phyloP scores from a whole-genome alignment of 2,329 filamentous ascomycete genomes.

The Apiospora arundinis region DNA sequence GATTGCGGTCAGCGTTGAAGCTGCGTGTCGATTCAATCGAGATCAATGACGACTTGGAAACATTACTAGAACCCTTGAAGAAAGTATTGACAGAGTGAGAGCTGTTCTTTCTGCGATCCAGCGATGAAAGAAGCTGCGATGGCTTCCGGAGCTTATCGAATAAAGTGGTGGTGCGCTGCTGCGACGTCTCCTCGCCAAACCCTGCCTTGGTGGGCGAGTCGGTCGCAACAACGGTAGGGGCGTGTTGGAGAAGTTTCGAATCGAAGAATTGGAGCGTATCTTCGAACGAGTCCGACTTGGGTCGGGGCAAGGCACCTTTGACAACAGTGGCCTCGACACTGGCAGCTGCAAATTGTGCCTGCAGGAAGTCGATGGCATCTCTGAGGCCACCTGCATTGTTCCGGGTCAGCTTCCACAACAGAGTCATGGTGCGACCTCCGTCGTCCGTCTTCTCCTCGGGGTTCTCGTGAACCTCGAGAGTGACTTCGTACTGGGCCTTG shows the following conservation, averaged over 20 bases:
- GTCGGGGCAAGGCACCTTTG: conserved; percentile 94
- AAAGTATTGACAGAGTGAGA: conserved; percentile 84
- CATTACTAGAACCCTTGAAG: conserved; percentile 91
- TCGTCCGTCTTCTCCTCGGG: conserved; percentile 64
- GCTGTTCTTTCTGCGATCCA: conserved; percentile 94
- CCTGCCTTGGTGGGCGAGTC: conserved; percentile 88
- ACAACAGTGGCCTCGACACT: conserved; percentile 88
- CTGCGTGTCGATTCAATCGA: conserved; percentile 95
- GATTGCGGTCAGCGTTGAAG: conserved; percentile 88
- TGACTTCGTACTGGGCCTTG: conserved; percentile 90
- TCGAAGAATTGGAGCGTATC: conserved; percentile 97
- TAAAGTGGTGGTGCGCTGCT: conserved; percentile 79
- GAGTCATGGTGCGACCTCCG: conserved; percentile 62
- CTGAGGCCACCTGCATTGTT: conserved; percentile 96
- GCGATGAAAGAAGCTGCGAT: conserved; percentile 81
- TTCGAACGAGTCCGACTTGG: conserved; percentile 98
- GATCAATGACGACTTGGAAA: conserved; percentile 93
- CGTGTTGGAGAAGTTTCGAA: conserved; percentile 93
- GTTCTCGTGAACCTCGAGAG: conserved; percentile 76
- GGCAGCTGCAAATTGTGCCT: conserved; percentile 82
- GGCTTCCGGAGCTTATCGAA: conserved; percentile 95
- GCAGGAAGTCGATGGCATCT: conserved; percentile 94
- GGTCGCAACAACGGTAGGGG: conserved; percentile 77
- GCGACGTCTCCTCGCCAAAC: conserved; percentile 81
- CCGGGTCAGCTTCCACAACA: conserved; percentile 86